Evolutionary conservation across 345 rosid species (phyloP).

Genomic region (Durio zibethinus): DNA sequence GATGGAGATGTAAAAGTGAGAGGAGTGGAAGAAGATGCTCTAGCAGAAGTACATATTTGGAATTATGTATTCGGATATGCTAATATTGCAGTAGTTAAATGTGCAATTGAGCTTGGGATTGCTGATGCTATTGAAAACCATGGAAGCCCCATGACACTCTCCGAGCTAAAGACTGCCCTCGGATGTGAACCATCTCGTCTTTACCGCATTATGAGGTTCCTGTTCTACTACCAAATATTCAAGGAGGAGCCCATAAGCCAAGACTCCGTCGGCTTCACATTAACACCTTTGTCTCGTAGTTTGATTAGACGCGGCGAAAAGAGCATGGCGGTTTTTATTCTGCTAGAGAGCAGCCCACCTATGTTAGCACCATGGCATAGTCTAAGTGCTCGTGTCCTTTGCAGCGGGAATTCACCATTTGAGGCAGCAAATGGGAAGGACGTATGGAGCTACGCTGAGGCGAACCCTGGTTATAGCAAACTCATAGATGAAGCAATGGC

Average conservation of each 20-base stretch:
- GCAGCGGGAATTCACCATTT: constrained; percentile 34
- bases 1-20: background rate
- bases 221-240: constrained; percentile 47
- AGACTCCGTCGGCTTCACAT: constrained; percentile 30
- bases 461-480: constrained; percentile 33
- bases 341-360: constrained; percentile 43
- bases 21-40: constrained; percentile 10
- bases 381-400: constrained; percentile 40
- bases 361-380: constrained; percentile 61
- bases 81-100: constrained; percentile 59
- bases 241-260: constrained; percentile 28
- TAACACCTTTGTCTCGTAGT: constrained; percentile 60
- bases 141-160: constrained; percentile 41
- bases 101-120: constrained; percentile 74
- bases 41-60: constrained; percentile 53
- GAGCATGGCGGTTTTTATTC: constrained; percentile 39
- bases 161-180: constrained; percentile 47
- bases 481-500: constrained; percentile 68
- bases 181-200: constrained; percentile 49
- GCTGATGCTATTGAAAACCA: constrained; percentile 58
- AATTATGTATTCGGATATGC: constrained; percentile 47
- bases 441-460: constrained; percentile 42
- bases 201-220: constrained; percentile 60
- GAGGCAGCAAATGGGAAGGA: constrained; percentile 48
- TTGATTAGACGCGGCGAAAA: constrained; percentile 35